Evolutionary conservation across 225 moss, liverwort and hornwort genomes (phyloP).

Genomic region (Polytrichum formosum): DNA sequence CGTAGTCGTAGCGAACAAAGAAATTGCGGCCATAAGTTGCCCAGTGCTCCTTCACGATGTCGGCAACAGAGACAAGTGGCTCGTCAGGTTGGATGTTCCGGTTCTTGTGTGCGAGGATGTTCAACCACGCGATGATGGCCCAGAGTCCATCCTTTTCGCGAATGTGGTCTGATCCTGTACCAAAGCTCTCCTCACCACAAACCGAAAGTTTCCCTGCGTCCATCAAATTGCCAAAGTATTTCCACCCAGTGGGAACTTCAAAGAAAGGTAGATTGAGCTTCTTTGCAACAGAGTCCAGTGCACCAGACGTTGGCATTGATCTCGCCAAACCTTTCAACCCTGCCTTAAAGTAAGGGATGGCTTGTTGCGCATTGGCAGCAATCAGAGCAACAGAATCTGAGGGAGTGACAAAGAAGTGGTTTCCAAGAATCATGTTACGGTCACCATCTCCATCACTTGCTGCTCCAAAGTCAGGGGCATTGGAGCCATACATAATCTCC

Average conservation of each 20-base stretch:
- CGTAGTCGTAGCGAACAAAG: slow-evolving; percentile 92
- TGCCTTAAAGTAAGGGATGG: slow-evolving; percentile 78
- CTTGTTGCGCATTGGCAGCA: slow-evolving; percentile 74
- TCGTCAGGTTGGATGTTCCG: slow-evolving; percentile 41
- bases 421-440: slow-evolving; percentile 92
- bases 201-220: slow-evolving; percentile 78
- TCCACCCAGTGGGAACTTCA: slow-evolving; percentile 96
- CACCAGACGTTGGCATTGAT: slow-evolving; percentile 97
- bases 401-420: slow-evolving; percentile 92
- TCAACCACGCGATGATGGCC: slow-evolving; percentile 67
- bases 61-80: slow-evolving; percentile 62
- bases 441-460: slow-evolving; percentile 98
- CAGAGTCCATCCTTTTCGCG: slow-evolving; percentile 95
- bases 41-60: slow-evolving; percentile 82
- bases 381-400: slow-evolving; percentile 97
- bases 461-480: slow-evolving; percentile 78
- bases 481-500: slow-evolving; percentile 63
- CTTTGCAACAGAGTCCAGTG: slow-evolving; percentile 75
- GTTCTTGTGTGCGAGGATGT: slow-evolving; percentile 71
- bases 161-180: slow-evolving; percentile 94
- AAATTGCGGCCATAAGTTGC: slow-evolving; percentile 81
- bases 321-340: slow-evolving; percentile 86
- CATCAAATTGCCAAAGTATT: slow-evolving; percentile 95
- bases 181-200: slow-evolving; percentile 97
- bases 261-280: slow-evolving; percentile 71